Conservation (phyloP, 352 stramenopile species). For the Phytophthora syringae region DNA sequence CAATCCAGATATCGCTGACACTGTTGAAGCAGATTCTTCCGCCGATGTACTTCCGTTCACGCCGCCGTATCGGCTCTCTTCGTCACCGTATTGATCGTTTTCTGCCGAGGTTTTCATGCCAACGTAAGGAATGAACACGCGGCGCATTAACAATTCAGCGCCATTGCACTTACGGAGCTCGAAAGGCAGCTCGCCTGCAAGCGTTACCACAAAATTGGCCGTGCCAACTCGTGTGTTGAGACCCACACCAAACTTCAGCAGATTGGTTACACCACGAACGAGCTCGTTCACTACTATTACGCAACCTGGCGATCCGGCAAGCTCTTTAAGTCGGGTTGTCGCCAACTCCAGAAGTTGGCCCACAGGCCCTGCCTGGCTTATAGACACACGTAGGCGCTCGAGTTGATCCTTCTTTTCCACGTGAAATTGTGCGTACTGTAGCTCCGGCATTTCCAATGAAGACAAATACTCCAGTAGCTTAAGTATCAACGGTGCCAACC, state of each 20-base stretch:
- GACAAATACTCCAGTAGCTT: conserved; percentile 82
- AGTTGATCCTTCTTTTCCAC: conserved; percentile 87
- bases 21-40: conserved; percentile 11
- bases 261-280: conserved; percentile 48
- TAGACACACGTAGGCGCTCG: conserved; percentile 75
- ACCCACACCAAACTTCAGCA: conserved; percentile 80
- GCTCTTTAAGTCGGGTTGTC: conserved; percentile 61
- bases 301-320: conserved; percentile 46
- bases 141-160: conserved; percentile 58
- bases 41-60: conserved; percentile 9
- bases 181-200: conserved; percentile 70
- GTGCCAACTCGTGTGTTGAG: conserved; percentile 84
- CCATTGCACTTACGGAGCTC: conserved; percentile 75
- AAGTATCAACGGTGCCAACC: conserved; percentile 59
- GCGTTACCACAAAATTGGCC: conserved; percentile 78
- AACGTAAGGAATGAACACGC: conserved; percentile 70
- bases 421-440: conserved; percentile 89
- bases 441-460: conserved; percentile 83
- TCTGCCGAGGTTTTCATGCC: conserved; percentile 59
- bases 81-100: conserved; percentile 77
- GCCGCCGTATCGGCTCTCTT: conserved; percentile 60
- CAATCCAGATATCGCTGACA: conserved; percentile 39
- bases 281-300: conserved; percentile 63
- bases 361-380: conserved; percentile 78
- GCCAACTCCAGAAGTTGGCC: conserved; percentile 73